Conservation (phyloP, 345 rosid genomes). For the Boechera retrofracta region DNA sequence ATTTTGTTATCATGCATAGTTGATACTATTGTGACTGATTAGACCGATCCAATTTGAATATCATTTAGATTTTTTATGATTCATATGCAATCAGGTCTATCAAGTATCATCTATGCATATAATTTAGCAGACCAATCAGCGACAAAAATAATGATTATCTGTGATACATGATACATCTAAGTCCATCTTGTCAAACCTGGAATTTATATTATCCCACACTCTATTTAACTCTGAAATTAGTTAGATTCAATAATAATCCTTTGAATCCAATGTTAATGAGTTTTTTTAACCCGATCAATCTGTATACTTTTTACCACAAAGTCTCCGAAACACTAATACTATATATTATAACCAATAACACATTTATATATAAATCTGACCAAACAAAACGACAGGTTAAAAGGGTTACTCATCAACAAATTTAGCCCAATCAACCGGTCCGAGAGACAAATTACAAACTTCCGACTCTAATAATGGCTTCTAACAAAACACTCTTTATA, state of each 20-base stretch:
- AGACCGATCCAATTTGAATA: slow-evolving; percentile 1
- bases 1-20: not conserved
- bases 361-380: not conserved
- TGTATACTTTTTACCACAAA: not conserved
- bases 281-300: not conserved
- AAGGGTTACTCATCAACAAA: slow-evolving; percentile 43
- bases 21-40: not conserved
- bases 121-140: not conserved
- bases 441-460: slow-evolving; percentile 13
- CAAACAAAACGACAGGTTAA: slow-evolving; percentile 16
- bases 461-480: slow-evolving; percentile 15
- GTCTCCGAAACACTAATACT: not conserved
- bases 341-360: not conserved
- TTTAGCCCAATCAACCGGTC: slow-evolving; percentile 39
- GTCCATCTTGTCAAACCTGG: not conserved
- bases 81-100: not conserved
- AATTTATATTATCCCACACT: not conserved
- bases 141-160: not conserved
- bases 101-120: not conserved
- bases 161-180: not conserved
- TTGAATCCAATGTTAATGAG: not conserved
- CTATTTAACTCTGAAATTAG: not conserved
- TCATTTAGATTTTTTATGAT: slow-evolving; percentile 7
- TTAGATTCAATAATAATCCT: not conserved
- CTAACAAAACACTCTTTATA: slow-evolving; percentile 9